Evolutionary conservation across 1,139 yeast genomes (phyloP).

Genomic region (Pichia sp.): DNA sequence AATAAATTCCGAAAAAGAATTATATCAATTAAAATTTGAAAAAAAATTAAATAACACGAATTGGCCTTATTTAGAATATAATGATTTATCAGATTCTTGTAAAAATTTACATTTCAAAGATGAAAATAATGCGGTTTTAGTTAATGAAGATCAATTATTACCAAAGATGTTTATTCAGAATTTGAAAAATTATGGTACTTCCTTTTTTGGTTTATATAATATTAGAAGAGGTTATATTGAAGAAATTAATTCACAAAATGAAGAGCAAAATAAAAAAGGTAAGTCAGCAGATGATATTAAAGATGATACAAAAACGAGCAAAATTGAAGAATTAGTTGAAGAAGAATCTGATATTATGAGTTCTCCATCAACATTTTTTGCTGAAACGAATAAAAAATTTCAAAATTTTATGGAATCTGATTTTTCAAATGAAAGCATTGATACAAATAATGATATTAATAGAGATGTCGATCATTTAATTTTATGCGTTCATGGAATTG

Average conservation of each 20-base stretch:
- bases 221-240: slow-evolving; percentile 29
- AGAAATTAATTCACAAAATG: slow-evolving; percentile 5
- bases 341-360: not conserved
- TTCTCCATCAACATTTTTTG: slow-evolving; percentile 11
- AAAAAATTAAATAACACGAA: slow-evolving; percentile 8
- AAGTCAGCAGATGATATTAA: not conserved
- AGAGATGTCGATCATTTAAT: slow-evolving; percentile 73
- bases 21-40: slow-evolving; percentile 17
- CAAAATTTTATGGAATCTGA: slow-evolving; percentile 48
- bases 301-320: not conserved
- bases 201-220: slow-evolving; percentile 27
- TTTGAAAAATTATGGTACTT: slow-evolving; percentile 18
- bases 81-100: slow-evolving; percentile 20
- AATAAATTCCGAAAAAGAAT: slow-evolving; percentile 19
- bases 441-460: slow-evolving; percentile 30
- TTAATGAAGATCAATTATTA: slow-evolving; percentile 25
- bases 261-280: slow-evolving; percentile 6
- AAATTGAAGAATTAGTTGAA: not conserved
- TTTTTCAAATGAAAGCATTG: slow-evolving; percentile 36
- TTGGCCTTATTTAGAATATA: slow-evolving; percentile 25
- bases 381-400: slow-evolving; percentile 26
- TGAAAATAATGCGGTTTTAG: slow-evolving; percentile 31
- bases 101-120: slow-evolving; percentile 35
- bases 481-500: slow-evolving; percentile 88
- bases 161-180: slow-evolving; percentile 22